Percentiles rank a stretch among this genome's conserved stretches.
Evolutionary conservation across 257 asterid genomes (phyloP).

Genomic region (Fraxinus anomala): DNA sequence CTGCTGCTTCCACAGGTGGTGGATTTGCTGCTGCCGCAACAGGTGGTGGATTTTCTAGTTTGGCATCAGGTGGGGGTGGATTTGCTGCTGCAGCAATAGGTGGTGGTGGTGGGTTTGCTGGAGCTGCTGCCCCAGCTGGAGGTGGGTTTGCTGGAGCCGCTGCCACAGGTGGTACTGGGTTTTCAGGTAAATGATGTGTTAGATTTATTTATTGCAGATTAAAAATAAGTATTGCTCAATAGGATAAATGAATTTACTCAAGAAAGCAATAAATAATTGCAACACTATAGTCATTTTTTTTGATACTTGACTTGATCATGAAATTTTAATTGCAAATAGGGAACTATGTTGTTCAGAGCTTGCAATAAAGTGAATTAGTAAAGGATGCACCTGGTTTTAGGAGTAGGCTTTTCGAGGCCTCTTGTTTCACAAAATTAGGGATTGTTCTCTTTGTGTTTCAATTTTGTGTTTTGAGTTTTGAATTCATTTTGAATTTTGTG

Average conservation of each 20-base stretch:
- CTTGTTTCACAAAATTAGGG: not conserved
- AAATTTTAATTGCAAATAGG: not conserved
- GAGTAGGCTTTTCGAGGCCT: not conserved
- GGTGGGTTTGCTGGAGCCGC: slow-evolving; percentile 32
- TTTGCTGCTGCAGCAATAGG: slow-evolving; percentile 39
- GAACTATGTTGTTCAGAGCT: slow-evolving; percentile 1
- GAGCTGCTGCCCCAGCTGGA: slow-evolving; percentile 24
- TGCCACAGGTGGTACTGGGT: slow-evolving; percentile 27
- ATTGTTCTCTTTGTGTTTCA: too few species aligned
- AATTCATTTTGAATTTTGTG: too few species aligned
- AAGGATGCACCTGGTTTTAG: not conserved
- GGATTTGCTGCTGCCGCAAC: slow-evolving; percentile 53
- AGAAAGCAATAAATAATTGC: slow-evolving; percentile 7
- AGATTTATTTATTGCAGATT: not conserved
- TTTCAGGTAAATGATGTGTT: slow-evolving; percentile 32
- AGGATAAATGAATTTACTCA: not conserved
- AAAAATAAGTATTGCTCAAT: not conserved
- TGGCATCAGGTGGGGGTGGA: slow-evolving; percentile 26
- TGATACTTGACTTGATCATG: not conserved
- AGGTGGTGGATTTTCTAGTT: slow-evolving; percentile 51
- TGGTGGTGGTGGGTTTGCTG: slow-evolving; percentile 32
- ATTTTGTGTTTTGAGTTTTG: too few species aligned
- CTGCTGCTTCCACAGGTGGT: slow-evolving; percentile 51
- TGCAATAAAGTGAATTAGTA: not conserved
- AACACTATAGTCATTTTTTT: not conserved